Base-by-base conservation (phyloP, 176 grass and related monocot genomes). In the Rhipidocladum racemiflorum region DNA sequence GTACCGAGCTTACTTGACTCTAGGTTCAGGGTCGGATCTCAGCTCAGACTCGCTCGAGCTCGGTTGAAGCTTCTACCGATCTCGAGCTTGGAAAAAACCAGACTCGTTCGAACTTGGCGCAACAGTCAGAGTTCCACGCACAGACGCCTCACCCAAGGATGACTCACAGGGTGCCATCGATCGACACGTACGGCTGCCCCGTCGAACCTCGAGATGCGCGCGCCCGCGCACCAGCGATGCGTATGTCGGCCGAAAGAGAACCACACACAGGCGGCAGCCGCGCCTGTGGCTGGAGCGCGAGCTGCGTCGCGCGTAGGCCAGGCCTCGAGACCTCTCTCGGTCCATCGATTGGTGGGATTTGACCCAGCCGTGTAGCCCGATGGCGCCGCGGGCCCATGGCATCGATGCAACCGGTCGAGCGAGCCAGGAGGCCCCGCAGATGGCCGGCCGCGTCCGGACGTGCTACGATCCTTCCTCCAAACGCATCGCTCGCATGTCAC, bases 181-280 rank as follows among this genome's bases (percentile, higher is more conserved):
- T 4, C 10, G n/a, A 1, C 1, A 4, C 23, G 55, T 0, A 4
- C 23, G 55, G 10, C 25, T 1, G 55, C 3, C 13, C 55, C 14
- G 27, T 3, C 13, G 2, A 62, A 1, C 27, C 21, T 62, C 14
- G 13, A 17, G 60, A 30, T 29, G 0, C 25, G 24, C 15, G 24
- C 48, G 49, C 17, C 12, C 44, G 1, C 50, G 16, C n/a, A 59
- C 10, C 53, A 0, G 21, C 21, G n/a, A 25, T 28, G 57, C 24
- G 16, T 15, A 44, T 65, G 76, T 86, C 68, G 76, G 68, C 77
- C 76, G 59, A 32, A 66, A 34, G 84, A 79, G 67, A 72, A 68
- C 44, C 76, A 44, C 61, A 68, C 25, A 44, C 14, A 25, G 36
- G 60, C 54, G 32, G 86, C 34, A 43, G 45, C 34, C 34, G 14